Conservation (phyloP, 106 monocot genomes). For the Alisma plantagoaquatica region DNA sequence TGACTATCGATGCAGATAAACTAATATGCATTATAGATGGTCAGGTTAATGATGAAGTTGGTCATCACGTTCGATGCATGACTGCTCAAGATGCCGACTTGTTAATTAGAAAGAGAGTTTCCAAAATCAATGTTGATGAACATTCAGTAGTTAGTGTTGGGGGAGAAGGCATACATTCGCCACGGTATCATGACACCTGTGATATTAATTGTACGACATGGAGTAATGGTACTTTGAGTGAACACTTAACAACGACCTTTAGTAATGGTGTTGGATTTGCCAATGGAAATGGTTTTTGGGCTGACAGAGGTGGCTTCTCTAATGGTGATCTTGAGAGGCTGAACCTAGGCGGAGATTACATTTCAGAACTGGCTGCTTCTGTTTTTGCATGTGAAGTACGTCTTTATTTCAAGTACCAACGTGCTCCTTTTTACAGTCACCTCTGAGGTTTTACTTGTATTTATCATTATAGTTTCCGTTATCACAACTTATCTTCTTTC, state of each 20-base stretch:
- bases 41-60: slow-evolving; percentile 59
- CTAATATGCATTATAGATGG: slow-evolving; percentile 85
- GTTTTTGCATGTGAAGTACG: slow-evolving; percentile 79
- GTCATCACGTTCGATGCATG: slow-evolving; percentile 54
- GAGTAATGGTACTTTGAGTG: slow-evolving; percentile 8
- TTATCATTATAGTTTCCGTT: not conserved
- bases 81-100: slow-evolving; percentile 77
- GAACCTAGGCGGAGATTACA: slow-evolving; percentile 61
- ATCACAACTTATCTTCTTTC: not conserved
- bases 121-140: slow-evolving; percentile 71
- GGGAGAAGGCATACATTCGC: slow-evolving; percentile 31
- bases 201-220: not conserved
- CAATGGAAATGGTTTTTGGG: slow-evolving; percentile 72
- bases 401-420: not conserved
- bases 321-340: slow-evolving; percentile 65
- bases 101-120: slow-evolving; percentile 59
- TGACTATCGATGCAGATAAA: slow-evolving; percentile 83
- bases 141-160: slow-evolving; percentile 69
- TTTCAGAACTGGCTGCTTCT: slow-evolving; percentile 78
- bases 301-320: slow-evolving; percentile 55
- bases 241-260: slow-evolving; percentile 31
- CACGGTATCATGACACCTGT: slow-evolving; percentile 15
- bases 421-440: too few species aligned
- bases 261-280: slow-evolving; percentile 93
- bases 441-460: not conserved